Evolutionary conservation across 441 rosid species (phyloP), one percentile per base, ranked within the genome.

Genomic region (Macaranga tanarius): DNA sequence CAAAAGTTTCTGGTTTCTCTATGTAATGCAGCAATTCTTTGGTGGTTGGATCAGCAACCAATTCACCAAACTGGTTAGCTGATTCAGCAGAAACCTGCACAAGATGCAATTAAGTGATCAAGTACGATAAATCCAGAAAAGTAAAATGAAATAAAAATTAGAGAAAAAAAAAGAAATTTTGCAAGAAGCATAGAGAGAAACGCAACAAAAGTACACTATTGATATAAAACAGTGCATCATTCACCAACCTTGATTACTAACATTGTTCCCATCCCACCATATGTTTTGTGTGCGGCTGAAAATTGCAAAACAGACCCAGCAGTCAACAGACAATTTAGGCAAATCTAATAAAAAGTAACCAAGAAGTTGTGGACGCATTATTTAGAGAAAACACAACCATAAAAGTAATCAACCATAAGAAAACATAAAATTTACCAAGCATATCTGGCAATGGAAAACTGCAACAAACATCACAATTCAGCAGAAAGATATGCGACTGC

Each of bases 1-100:
- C 97, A 73, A 92, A 92, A 70, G 97, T 92, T 71, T 92, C 95
- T 10, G 97, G 97, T 74, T 92, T 92, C 79, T 92, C 97, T 5
- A 93, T 87, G 67, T 92, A 92, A 77, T 92, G 97, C 82, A 92
- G 69, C 52, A 92, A 81, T 81, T 92, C 96, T 72, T 86, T 89
- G 52, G 90, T 88, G 74, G 69, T 79, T 57, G 92, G 85, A 80
- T 90, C 93, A 71, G 95, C 92, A 73, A 92, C 82, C 85, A 92
- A 78, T 76, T 84, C 93, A 34, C 97, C 93, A 79, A 90, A 92
- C 70, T 90, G 87, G 77, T 82, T 83, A 0, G 97, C 97, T 61
- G 94, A 85, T 80, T 92, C 97, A 67, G 90, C 91, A 82, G 97
- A 92, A 77, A 92, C 97, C 96, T 92, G 83, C 56, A 22, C 0